phyloP scores from a whole-genome alignment of 1,284 basidiomycete species.

The Butyriboletus appendiculatus region DNA sequence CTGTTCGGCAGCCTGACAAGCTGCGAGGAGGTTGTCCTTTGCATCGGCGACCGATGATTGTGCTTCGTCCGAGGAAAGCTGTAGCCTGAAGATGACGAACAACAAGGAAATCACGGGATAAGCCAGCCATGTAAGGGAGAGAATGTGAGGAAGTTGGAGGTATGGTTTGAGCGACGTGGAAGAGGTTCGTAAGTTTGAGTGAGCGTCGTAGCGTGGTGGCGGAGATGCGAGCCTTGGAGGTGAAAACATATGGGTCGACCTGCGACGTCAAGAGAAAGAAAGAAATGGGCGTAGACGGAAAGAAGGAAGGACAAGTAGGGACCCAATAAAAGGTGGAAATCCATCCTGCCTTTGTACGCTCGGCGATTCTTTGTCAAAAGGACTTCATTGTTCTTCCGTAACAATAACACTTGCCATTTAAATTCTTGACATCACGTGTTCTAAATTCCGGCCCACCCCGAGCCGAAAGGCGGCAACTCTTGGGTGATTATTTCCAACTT shows the following conservation, averaged over 20 bases:
- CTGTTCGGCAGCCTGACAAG: slow-evolving; percentile 81
- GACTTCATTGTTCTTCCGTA: slow-evolving; percentile 29
- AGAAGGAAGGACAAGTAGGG: slow-evolving; percentile 14
- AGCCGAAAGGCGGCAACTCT: no score
- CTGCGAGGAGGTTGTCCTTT: slow-evolving; percentile 71
- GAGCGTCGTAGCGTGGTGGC: slow-evolving; percentile 56
- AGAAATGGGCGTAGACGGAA: slow-evolving; percentile 28
- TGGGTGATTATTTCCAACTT: no score
- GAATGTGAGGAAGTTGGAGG: slow-evolving; percentile 77
- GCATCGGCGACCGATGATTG: slow-evolving; percentile 68
- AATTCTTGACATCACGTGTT: slow-evolving; percentile 5
- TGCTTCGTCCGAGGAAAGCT: slow-evolving; percentile 69
- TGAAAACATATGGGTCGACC: slow-evolving; percentile 46
- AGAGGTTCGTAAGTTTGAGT: slow-evolving; percentile 36
- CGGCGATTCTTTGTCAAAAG: background rate
- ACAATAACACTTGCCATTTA: slow-evolving; percentile 34
- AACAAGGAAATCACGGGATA: slow-evolving; percentile 85
- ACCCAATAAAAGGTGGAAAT: slow-evolving; percentile 13
- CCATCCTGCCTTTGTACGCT: slow-evolving; percentile 31
- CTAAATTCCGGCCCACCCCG: no score
- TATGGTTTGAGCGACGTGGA: slow-evolving; percentile 72
- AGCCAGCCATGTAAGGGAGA: slow-evolving; percentile 84
- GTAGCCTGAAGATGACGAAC: slow-evolving; percentile 83
- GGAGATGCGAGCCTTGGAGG: slow-evolving; percentile 44
- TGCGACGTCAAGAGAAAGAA: slow-evolving; percentile 42